These are phyloP conservation scores for Haplographium delicatum DNA, from an alignment of 495 filamentous ascomycete species.

Conservation along the genomic window DNA sequence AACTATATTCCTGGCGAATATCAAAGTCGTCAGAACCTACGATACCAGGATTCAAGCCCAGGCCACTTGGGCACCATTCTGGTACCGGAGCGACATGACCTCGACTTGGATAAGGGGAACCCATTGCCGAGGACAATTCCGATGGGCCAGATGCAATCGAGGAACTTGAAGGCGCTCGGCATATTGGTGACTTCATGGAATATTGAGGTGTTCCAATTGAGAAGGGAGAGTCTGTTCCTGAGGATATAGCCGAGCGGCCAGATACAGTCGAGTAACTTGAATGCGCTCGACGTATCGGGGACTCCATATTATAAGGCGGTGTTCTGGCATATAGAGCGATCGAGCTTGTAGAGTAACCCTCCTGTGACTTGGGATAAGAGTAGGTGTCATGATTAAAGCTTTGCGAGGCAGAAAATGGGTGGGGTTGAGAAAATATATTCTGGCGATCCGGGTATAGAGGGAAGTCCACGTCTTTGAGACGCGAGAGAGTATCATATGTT, in stretches of 20 bases:
- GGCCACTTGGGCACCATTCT: neutral
- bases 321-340: no score
- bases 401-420: no score
- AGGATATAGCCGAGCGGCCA: neutral
- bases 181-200: neutral
- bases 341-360: no score
- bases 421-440: no score
- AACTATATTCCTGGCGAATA: neutral
- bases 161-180: neutral
- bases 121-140: neutral
- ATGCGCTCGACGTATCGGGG: neutral
- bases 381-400: no score
- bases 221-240: neutral
- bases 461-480: neutral
- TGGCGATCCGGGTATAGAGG: neutral
- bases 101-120: neutral
- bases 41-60: neutral
- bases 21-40: neutral
- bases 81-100: neutral
- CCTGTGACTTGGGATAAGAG: no score
- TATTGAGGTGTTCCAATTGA: neutral
- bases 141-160: neutral
- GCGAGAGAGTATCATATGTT: neutral
- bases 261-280: neutral
- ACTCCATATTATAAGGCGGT: neutral